Evolutionary conservation across 768 basidiomycete genomes (phyloP).

Genomic region (Amyloporia xantha): DNA sequence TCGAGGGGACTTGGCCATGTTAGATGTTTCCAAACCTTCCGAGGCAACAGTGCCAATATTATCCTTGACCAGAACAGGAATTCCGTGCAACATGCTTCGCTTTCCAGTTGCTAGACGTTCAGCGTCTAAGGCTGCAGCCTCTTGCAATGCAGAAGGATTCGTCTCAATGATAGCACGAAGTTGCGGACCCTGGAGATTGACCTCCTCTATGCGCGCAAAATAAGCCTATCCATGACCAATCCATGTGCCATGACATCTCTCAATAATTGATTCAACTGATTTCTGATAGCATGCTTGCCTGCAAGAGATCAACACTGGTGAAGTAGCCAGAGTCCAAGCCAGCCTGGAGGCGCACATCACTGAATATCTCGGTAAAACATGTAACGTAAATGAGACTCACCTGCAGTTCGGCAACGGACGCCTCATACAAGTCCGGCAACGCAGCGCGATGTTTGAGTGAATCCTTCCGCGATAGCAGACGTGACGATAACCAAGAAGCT

Average conservation of each 20-base stretch:
- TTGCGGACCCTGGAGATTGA: constrained; percentile 53
- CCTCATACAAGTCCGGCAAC: constrained; percentile 55
- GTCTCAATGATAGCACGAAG: constrained; percentile 54
- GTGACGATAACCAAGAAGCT: background rate
- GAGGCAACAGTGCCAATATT: constrained; percentile 30
- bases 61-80: constrained; percentile 32
- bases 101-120: constrained; percentile 14
- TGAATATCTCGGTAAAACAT: too few species aligned
- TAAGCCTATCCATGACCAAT: constrained; percentile 48
- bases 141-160: constrained; percentile 44
- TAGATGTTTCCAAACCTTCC: too few species aligned
- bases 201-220: constrained; percentile 59
- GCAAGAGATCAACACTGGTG: constrained; percentile 55
- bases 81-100: constrained; percentile 27
- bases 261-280: background rate
- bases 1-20: background rate
- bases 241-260: background rate
- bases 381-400: background rate
- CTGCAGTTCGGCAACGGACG: constrained; percentile 48
- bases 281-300: constrained; percentile 29
- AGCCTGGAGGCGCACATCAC: constrained; percentile 11
- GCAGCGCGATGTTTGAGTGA: background rate
- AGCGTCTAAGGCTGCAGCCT: constrained; percentile 35
- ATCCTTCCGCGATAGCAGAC: background rate
- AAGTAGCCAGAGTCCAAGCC: constrained; percentile 46